Percentiles rank a stretch among this genome's conserved stretches.
These are phyloP conservation scores for Knoxia roxburghii DNA, from an alignment of 257 asterid genomes.

Conservation along the genomic window DNA sequence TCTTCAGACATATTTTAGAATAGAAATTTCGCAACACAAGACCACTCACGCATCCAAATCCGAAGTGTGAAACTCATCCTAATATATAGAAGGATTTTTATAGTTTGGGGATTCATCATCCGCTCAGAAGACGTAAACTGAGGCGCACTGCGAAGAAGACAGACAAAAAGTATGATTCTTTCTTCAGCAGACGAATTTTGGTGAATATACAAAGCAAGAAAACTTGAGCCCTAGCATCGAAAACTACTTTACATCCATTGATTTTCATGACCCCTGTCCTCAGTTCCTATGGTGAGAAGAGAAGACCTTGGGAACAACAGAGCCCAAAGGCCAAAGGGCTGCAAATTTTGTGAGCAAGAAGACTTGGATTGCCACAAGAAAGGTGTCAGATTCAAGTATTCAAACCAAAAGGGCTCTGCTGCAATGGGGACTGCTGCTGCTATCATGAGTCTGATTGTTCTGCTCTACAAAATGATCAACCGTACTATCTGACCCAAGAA, in stretches of 20 bases:
- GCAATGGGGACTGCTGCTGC: neutral
- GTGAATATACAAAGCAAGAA: neutral
- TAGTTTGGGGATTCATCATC: too few relatives aligned
- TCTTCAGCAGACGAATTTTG: neutral
- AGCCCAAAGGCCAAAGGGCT: neutral
- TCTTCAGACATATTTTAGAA: too few relatives aligned
- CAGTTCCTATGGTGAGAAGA: neutral
- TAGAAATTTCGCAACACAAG: too few relatives aligned
- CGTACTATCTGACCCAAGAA: constrained; percentile 82
- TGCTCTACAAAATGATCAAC: constrained; percentile 53
- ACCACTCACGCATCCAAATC: too few relatives aligned
- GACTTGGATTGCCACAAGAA: neutral
- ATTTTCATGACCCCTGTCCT: neutral
- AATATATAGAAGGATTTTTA: neutral
- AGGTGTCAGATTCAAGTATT: neutral
- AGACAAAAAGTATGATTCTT: neutral
- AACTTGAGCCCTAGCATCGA: too few relatives aligned
- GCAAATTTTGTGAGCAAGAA: neutral
- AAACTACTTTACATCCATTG: too few relatives aligned
- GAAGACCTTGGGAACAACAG: neutral
- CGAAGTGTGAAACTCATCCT: neutral
- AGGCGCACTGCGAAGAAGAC: neutral
- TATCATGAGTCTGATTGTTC: neutral
- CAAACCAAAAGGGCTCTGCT: neutral
- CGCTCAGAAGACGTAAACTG: neutral